Percentiles rank a stretch among this genome's conserved stretches.
Evolutionary conservation across 208 protist genomes (phyloP).

Genomic region (Trypanosoma lewisi): DNA sequence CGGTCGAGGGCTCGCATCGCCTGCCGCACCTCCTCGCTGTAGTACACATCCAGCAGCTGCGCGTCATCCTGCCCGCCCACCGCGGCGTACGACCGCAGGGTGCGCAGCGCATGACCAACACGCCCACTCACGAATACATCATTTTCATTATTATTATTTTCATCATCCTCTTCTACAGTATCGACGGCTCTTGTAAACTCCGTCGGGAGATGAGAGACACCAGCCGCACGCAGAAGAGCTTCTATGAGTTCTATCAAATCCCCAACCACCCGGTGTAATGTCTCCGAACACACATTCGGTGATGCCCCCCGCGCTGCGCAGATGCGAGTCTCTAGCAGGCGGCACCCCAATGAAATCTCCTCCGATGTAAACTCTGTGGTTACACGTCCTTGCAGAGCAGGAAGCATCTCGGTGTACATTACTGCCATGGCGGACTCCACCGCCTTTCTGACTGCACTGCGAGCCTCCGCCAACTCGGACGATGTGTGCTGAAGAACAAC

Average conservation of each 20-base stretch:
- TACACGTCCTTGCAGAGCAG: background rate
- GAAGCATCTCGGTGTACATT: conserved; percentile 1
- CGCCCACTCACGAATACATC: background rate
- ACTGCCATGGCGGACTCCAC: background rate
- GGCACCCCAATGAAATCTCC: background rate
- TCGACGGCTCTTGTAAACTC: background rate
- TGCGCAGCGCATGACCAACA: background rate
- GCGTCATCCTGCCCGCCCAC: background rate
- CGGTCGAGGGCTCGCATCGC: background rate
- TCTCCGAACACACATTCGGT: background rate
- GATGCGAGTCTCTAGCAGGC: background rate
- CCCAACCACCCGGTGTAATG: background rate
- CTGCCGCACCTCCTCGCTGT: conserved; percentile 5
- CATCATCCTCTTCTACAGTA: no score
- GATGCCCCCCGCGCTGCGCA: background rate
- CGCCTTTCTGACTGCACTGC: background rate
- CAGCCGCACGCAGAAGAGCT: background rate
- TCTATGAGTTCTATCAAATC: conserved; percentile 7
- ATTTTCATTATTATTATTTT: no score
- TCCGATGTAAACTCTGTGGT: background rate
- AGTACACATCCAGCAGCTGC: background rate
- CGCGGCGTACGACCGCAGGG: background rate
- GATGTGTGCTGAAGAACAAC: background rate
- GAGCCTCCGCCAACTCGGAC: background rate
- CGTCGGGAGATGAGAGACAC: background rate